Evolutionary conservation across 495 filamentous ascomycete genomes (phyloP).

Genomic region (Evansstolkia leycettana): DNA sequence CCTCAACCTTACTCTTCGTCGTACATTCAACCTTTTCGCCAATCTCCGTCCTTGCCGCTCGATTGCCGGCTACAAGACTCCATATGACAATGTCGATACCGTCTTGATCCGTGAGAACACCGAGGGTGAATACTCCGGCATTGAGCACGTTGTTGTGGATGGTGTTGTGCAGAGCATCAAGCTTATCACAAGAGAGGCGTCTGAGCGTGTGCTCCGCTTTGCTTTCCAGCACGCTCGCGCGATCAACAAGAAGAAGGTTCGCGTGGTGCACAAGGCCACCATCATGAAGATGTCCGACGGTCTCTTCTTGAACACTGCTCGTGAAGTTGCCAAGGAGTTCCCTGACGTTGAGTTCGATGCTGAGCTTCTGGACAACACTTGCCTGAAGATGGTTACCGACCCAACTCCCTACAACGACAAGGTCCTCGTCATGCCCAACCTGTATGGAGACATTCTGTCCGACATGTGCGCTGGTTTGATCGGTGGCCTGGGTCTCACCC

Average conservation of each 20-base stretch:
- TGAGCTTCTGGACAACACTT: slow-evolving; percentile 96
- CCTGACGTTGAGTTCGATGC: slow-evolving; percentile 89
- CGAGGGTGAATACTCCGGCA: slow-evolving; percentile 98
- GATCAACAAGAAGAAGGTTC: slow-evolving; percentile 87
- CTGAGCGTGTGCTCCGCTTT: slow-evolving; percentile 86
- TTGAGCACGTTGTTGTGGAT: slow-evolving; percentile 96
- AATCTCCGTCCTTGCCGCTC: slow-evolving; percentile 97
- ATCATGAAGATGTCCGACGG: slow-evolving; percentile 99
- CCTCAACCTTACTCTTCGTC: slow-evolving; percentile 93
- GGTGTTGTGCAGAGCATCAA: slow-evolving; percentile 99
- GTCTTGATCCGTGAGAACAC: slow-evolving; percentile 99
- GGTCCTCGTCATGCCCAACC: slow-evolving; percentile 98
- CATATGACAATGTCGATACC: slow-evolving; percentile 95
- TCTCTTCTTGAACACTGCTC: slow-evolving; percentile 82
- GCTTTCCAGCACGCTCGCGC: slow-evolving; percentile 95
- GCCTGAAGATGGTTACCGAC: slow-evolving; percentile 94
- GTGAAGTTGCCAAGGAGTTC: slow-evolving; percentile 82
- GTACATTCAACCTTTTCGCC: slow-evolving; percentile 99
- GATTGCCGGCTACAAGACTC: slow-evolving; percentile 93
- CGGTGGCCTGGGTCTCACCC: slow-evolving; percentile 91
- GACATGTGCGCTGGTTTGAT: slow-evolving; percentile 99
- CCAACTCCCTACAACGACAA: slow-evolving; percentile 95
- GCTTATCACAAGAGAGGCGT: slow-evolving; percentile 88
- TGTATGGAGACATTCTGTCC: slow-evolving; percentile 98
- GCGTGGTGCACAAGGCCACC: slow-evolving; percentile 96